A percentile compares a stretch with the other conserved stretches of the same genome.
phyloP scores from a whole-genome alignment of 2,329 filamentous ascomycete genomes.

The Fusarium citri region DNA sequence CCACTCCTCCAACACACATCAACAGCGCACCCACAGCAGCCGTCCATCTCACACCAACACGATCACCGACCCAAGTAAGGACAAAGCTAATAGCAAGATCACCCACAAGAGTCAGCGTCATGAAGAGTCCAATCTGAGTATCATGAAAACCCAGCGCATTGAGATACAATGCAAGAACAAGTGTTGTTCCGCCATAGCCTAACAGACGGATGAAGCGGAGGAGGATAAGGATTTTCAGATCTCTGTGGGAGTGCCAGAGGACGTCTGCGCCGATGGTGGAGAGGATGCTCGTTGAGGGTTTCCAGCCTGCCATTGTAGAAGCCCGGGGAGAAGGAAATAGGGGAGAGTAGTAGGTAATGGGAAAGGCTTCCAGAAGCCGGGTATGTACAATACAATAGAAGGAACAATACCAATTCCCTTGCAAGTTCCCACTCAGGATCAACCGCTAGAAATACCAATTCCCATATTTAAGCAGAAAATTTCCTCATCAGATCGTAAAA shows the following conservation, averaged over 20 bases:
- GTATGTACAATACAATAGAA: neutral
- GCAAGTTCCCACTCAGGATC: neutral
- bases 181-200: slow-evolving; percentile 39
- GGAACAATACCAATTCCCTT: neutral
- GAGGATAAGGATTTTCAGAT: slow-evolving; percentile 38
- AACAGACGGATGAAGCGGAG: slow-evolving; percentile 37
- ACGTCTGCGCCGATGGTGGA: slow-evolving; percentile 36
- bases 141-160: slow-evolving; percentile 35
- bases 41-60: slow-evolving; percentile 29
- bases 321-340: neutral
- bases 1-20: slow-evolving; percentile 33
- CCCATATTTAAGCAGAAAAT: slow-evolving; percentile 3
- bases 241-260: slow-evolving; percentile 35
- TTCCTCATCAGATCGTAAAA: neutral
- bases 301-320: slow-evolving; percentile 19
- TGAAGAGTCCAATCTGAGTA: slow-evolving; percentile 37
- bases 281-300: slow-evolving; percentile 8
- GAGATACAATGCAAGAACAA: slow-evolving; percentile 40
- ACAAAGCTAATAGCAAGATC: slow-evolving; percentile 42
- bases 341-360: neutral
- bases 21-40: slow-evolving; percentile 29
- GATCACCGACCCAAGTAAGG: slow-evolving; percentile 39
- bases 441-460: neutral
- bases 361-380: neutral
- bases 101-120: slow-evolving; percentile 40